Evolutionary conservation across 1,284 basidiomycete species (phyloP), one percentile per base, ranked within the genome.

Genomic region (Trichosporon sp.): DNA sequence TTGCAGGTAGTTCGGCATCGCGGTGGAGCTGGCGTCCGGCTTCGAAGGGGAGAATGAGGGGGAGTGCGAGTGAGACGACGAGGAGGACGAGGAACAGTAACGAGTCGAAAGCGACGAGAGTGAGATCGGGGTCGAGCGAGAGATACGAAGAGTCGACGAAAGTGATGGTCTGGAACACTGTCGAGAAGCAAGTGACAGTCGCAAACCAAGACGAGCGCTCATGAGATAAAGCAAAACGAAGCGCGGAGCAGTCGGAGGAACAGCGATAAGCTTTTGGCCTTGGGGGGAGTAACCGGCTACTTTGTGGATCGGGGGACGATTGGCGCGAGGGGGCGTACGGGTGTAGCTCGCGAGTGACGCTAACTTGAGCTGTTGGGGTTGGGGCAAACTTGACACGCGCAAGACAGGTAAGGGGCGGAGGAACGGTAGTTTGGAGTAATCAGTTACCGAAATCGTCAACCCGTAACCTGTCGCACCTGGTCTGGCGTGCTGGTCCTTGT

Each of bases 1-100:
- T 33, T 59, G 34, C 31, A 61, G 60, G 60, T 56, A 61, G 49
- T 49, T 36, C 23, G 46, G 19, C 46, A 60, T 60, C 8, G 16
- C 54, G 27, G 49, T 8, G 16, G 8, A 4, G 49, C 21, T 54
- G 25, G 25, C 16, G 27, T 2, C 13, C 23, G 46, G 14, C 46
- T 46, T 46, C 7, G 49, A 14, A 34, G n/a, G n/a, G 33, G 33
- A 27, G 27, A 27, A 16, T 27, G 21, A 27, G 49, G 33, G 33
- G 34, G 34, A 13, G 25, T 25, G 52, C 25, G 52, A 29, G 21
- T 25, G 13, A 27, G 33, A 23, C 6, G 57, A n/a, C 14, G 57
- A 8, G 14, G 57, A 19, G 11, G 57, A n/a, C 14, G 57, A 40
- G 25, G 49, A 54, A 27, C 49, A 54, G 25, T n/a, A 27, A n/a